Percentiles rank a stretch among this genome's conserved stretches.
phyloP scores from a whole-genome alignment of 2,329 filamentous ascomycete genomes.

The Paraphoma chrysanthemicola region DNA sequence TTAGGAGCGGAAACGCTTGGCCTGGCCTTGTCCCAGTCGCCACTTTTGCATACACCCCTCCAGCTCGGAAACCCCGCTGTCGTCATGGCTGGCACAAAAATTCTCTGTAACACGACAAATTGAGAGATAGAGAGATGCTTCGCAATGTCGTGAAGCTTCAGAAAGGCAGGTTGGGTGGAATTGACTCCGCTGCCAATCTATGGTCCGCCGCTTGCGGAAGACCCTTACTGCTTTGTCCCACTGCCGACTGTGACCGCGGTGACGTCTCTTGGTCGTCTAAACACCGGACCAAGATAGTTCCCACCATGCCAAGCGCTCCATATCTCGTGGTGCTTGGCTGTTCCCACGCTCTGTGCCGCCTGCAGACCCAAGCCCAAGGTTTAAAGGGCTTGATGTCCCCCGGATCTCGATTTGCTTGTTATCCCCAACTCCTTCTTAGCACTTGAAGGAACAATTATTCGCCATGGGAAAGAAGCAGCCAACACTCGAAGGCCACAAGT shows the following conservation, averaged over 20 bases:
- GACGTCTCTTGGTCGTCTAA: conserved; percentile 27
- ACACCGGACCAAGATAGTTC: conserved; percentile 31
- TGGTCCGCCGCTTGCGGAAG: conserved; percentile 10
- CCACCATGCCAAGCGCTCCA: conserved; percentile 35
- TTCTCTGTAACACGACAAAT: background rate
- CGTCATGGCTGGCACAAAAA: conserved; percentile 6
- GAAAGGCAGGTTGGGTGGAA: background rate
- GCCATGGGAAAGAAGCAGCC: conserved; percentile 48
- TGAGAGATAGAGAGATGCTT: background rate
- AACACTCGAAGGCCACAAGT: conserved; percentile 48
- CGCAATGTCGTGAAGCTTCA: background rate
- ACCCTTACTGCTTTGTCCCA: conserved; percentile 18
- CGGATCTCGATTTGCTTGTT: conserved; percentile 39
- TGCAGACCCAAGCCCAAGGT: conserved; percentile 21
- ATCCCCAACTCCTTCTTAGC: conserved; percentile 31
- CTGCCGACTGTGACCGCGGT: conserved; percentile 30
- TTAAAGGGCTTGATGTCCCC: conserved; percentile 40
- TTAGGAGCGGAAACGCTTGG: conserved; percentile 37
- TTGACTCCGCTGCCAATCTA: conserved; percentile 9
- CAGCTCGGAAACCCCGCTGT: conserved; percentile 23
- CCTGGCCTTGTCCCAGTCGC: conserved; percentile 19
- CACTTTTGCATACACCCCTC: conserved; percentile 18
- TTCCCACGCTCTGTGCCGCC: conserved; percentile 31
- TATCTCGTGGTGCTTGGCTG: conserved; percentile 38
- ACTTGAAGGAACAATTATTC: conserved; percentile 27